A percentile compares a stretch with the other conserved stretches of the same genome.
These are phyloP conservation scores for Botrytis deweyae DNA, from an alignment of 2,329 filamentous ascomycete genomes.

Conservation along the genomic window DNA sequence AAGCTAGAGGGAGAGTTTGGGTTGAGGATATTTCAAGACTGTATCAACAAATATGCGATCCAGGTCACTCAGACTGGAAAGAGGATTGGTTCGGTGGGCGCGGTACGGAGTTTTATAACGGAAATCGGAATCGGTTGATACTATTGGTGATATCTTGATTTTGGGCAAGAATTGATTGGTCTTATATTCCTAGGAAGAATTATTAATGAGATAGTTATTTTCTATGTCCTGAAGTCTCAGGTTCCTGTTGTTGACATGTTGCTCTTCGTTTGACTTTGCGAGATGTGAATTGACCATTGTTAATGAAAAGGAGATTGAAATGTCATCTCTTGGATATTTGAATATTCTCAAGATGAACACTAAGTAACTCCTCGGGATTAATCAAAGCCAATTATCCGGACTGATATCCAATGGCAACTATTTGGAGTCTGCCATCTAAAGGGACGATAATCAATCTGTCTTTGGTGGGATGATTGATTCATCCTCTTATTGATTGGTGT, in stretches of 20 bases:
- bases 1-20: neutral
- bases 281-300: neutral
- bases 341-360: neutral
- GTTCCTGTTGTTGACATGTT: neutral
- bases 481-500: neutral
- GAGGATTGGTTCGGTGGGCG: neutral
- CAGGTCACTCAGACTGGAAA: neutral
- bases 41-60: neutral
- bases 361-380: neutral
- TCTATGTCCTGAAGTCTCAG: constrained; percentile 12
- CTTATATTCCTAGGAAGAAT: neutral
- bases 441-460: neutral
- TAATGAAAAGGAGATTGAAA: neutral
- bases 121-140: neutral
- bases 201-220: neutral
- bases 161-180: neutral
- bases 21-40: neutral
- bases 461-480: neutral
- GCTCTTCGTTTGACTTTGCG: neutral
- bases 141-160: neutral
- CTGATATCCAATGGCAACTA: neutral
- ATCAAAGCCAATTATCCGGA: neutral
- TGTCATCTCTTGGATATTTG: neutral
- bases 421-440: neutral
- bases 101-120: neutral